Percentiles rank a stretch among this genome's conserved stretches.
Conservation (phyloP, 2,329 filamentous ascomycete species). For the Aspergillus costaricaensis region DNA sequence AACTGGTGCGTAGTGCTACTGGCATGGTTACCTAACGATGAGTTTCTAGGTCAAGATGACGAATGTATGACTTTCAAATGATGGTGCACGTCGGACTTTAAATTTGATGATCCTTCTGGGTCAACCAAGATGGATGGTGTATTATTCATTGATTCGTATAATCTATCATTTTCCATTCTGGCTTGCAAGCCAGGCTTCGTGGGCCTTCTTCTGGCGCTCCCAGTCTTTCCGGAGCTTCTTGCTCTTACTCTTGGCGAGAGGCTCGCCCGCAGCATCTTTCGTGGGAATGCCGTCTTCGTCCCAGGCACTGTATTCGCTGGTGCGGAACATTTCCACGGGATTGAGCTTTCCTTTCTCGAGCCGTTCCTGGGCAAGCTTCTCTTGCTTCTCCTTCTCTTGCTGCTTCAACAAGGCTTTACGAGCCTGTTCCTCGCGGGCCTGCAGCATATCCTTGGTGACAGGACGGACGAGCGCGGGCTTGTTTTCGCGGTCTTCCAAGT, state of each 20-base stretch:
- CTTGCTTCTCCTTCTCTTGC: constrained; percentile 52
- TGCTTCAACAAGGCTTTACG: constrained; percentile 49
- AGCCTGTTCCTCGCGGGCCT: constrained; percentile 58
- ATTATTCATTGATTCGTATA: neutral
- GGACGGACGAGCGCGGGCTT: constrained; percentile 70
- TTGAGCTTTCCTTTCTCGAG: constrained; percentile 49
- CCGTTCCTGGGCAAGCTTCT: constrained; percentile 49
- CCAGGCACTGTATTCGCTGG: constrained; percentile 71
- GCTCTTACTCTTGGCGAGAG: constrained; percentile 73
- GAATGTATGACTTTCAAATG: neutral
- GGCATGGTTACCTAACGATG: neutral
- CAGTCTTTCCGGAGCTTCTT: constrained; percentile 90
- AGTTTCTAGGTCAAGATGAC: neutral
- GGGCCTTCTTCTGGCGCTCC: constrained; percentile 80
- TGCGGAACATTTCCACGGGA: constrained; percentile 54
- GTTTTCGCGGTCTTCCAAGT: constrained; percentile 76
- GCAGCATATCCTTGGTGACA: constrained; percentile 60
- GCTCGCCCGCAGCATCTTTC: constrained; percentile 73
- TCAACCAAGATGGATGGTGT: constrained; percentile 6
- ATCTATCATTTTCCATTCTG: constrained; percentile 15
- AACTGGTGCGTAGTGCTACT: neutral
- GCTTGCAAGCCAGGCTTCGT: constrained; percentile 20
- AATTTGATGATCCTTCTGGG: neutral
- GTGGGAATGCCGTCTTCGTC: constrained; percentile 80
- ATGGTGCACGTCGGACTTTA: neutral